Base-by-base conservation (phyloP, 2,329 filamentous ascomycete species). In the Colletotrichum sp. region DNA sequence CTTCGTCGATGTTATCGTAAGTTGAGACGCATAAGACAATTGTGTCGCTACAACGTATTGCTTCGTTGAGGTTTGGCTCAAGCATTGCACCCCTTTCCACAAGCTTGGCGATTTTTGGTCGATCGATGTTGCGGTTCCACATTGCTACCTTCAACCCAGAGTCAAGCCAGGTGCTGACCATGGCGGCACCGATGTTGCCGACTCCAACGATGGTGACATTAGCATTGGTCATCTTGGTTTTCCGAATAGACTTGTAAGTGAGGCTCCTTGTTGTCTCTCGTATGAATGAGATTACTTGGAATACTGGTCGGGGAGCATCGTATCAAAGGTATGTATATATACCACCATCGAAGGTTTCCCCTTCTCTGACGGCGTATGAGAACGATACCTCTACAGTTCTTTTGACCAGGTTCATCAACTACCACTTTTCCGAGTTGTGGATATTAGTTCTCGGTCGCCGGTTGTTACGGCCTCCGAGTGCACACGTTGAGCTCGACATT, bases 21-120 rank as follows among this genome's bases (percentile, higher is more conserved):
- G 81, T 79, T 52, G 82, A 69, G 52, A 82, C 72, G 66, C 80
- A 81, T 71, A 82, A 60, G 57, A 82, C 59, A 72, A 80, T 64
- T 49, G 71, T 68, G n/a, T 71, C 36, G 76, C 71, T 78, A n/a
- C 57, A 30, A 18, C 44, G n/a, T 9, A 81, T 39, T 32, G 80
- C 79, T 7, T 60, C 18, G 4, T 30, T 26, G 24, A 81, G 8
- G 21, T 77, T 69, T 13, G 76, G 52, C 30, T 78, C 74, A 52
- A 79, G 7, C 18, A 26, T 24, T 15, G 67, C 72, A 18, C 72
- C 67, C 28, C 24, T 68, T 12, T 60, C n/a, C 4, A 65, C 59
- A 12, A 59, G 28, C 1, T 30, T 18, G 26, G 36, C 60, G 16
- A 75, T 34, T 30, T 64, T 44, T 6, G 72, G 67, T 18, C 67